Percentiles rank a stretch among this genome's conserved stretches.
Conservation (phyloP, 2,329 filamentous ascomycete species). For the Camillea tinctor region DNA sequence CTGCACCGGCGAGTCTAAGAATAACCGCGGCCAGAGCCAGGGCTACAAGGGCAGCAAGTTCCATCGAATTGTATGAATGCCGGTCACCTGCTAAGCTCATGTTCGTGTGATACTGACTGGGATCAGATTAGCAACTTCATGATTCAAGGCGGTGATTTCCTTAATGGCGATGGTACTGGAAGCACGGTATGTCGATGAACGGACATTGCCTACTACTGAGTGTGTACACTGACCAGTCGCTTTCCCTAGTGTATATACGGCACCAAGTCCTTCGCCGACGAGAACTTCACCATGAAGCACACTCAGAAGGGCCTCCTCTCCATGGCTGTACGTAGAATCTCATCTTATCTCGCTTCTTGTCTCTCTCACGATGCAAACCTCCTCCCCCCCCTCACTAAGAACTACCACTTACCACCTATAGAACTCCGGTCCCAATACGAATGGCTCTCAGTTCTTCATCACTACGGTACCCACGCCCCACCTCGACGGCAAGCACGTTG, state of each 20-base stretch:
- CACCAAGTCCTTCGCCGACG: constrained; percentile 79
- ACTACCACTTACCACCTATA: constrained; percentile 34
- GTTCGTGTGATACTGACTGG: constrained; percentile 4
- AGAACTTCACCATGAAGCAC: constrained; percentile 83
- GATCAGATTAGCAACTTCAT: constrained; percentile 89
- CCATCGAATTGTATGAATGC: constrained; percentile 75
- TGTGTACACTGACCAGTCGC: constrained; percentile 2
- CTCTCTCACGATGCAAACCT: background rate
- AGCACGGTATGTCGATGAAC: constrained; percentile 48
- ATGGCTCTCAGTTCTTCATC: constrained; percentile 97
- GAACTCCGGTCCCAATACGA: constrained; percentile 90
- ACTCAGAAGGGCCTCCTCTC: constrained; percentile 77
- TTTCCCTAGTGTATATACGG: constrained; percentile 71
- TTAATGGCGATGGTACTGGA: constrained; percentile 90
- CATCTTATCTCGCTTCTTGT: background rate
- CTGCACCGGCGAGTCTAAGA: constrained; percentile 90
- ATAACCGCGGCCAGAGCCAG: constrained; percentile 71
- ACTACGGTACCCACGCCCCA: constrained; percentile 85
- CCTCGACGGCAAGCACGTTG: constrained; percentile 89
- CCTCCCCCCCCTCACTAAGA: constrained; percentile 5
- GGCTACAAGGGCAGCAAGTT: constrained; percentile 96
- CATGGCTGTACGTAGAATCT: constrained; percentile 74
- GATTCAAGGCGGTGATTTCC: constrained; percentile 95
- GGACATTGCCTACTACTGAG: background rate
- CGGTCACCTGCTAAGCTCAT: background rate